Evolutionary conservation across 768 basidiomycete genomes (phyloP), one percentile per base, ranked within the genome.

Genomic region (Naganishia vaughanmartiniae): DNA sequence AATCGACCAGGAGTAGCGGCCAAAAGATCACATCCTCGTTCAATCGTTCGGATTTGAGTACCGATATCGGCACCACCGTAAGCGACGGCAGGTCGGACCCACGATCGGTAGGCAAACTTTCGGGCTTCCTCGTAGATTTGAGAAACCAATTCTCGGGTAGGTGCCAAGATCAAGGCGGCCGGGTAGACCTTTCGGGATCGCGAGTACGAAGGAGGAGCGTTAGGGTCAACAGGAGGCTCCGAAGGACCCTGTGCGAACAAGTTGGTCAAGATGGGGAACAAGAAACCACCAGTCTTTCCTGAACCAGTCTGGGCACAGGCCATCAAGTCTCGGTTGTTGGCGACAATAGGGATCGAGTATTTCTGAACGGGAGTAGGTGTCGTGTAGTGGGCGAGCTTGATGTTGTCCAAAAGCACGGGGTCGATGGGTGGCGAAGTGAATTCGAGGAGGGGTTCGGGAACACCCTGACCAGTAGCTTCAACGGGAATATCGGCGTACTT

Each of bases 401-500:
- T 99, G 83, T 99, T 99, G 83, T 96, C 93, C 74, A 98, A 85
- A 46, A 99, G 87, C 81, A 94, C 89, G 54, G 90, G 87, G 83
- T 99, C 93, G 77, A 99, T 84, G 72, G 93, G 94, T 55, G 93
- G 89, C 77, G 85, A 87, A 70, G 89, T 90, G 84, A 99, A 99
- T 48, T 87, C 86, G 73, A 82, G 86, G 77, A 97, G 87, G 54
- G 96, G 93, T 51, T 98, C 95, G 72, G 96, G 96, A n/a, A 98
- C 95, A 76, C 90, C 91, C 71, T 89, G 88, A 75, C 96, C 96
- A 58, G 95, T 98, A 42, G 94, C 95, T 83, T 98, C 96, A 75
- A 99, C 94, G 73, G 96, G 96, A 79, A 99, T 99, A 81, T 98
- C 95, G 82, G 96, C 96, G 78, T 98, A 99, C 83, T 96, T 96